Percentiles rank a stretch among this genome's conserved stretches.
phyloP scores from a whole-genome alignment of 805 yeast genomes.

The Pichia deserticola region DNA sequence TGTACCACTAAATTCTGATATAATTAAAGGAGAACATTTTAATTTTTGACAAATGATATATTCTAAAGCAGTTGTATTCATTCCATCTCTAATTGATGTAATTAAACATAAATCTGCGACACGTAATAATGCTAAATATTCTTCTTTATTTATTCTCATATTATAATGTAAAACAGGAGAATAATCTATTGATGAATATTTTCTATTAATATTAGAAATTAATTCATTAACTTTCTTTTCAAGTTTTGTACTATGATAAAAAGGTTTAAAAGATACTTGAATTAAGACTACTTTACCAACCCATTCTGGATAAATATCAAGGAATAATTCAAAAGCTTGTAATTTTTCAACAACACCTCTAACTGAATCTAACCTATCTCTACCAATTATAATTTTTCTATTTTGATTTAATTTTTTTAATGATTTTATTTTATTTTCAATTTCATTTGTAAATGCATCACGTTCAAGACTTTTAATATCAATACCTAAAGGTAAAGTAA shows the following conservation, averaged over 20 bases:
- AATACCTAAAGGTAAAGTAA: conserved; percentile 82
- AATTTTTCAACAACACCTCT: conserved; percentile 92
- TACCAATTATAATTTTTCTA: conserved; percentile 79
- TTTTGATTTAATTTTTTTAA: conserved; percentile 56
- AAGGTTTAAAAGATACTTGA: conserved; percentile 84
- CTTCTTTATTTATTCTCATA: conserved; percentile 79
- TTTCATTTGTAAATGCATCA: conserved; percentile 45
- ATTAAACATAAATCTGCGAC: conserved; percentile 87
- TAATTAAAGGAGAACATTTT: conserved; percentile 65
- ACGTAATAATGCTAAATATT: conserved; percentile 78
- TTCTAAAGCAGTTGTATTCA: conserved; percentile 92
- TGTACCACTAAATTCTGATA: conserved; percentile 93
- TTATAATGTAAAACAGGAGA: conserved; percentile 92
- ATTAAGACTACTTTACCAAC: conserved; percentile 71
- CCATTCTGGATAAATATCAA: conserved; percentile 92
- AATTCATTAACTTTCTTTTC: conserved; percentile 81
- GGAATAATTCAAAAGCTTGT: conserved; percentile 81
- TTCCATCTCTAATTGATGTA: conserved; percentile 90
- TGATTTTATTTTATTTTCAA: conserved; percentile 58
- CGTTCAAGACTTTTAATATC: conserved; percentile 62
- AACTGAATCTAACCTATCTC: conserved; percentile 87
- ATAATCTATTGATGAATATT: conserved; percentile 72
- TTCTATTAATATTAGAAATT: conserved; percentile 74
- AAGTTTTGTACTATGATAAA: conserved; percentile 50
- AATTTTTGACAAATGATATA: conserved; percentile 81